phyloP scores from a whole-genome alignment of 2,329 filamentous ascomycete species.

The Exserohilum rostratum region DNA sequence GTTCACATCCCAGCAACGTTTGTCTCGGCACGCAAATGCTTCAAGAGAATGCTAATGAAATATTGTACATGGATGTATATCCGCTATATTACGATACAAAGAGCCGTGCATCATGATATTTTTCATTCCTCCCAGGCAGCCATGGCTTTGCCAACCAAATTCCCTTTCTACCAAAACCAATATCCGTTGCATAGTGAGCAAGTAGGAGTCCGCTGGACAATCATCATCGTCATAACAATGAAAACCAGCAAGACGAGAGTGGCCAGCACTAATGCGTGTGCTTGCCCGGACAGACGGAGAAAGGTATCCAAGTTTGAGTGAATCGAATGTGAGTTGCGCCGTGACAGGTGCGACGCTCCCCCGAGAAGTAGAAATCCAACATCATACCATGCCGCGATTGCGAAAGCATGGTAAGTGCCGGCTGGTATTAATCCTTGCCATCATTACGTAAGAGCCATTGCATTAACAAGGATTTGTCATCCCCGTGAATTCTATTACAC shows the following conservation, averaged over 20 bases:
- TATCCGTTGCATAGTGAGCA: neutral
- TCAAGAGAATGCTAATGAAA: neutral
- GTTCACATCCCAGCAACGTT: too few species aligned
- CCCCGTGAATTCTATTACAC: conserved; percentile 23
- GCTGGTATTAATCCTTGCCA: conserved; percentile 16
- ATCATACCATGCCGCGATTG: neutral
- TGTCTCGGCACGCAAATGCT: too few species aligned
- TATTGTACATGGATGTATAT: neutral
- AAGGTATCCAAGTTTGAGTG: conserved; percentile 14
- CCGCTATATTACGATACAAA: neutral
- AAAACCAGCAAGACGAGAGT: conserved; percentile 4
- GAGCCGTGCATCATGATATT: neutral
- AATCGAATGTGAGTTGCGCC: neutral
- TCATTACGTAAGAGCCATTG: neutral
- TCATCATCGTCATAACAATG: conserved; percentile 19
- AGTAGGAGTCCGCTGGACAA: neutral
- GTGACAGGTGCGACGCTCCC: neutral
- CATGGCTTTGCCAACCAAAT: neutral
- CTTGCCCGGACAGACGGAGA: conserved; percentile 6
- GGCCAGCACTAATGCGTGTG: conserved; percentile 4
- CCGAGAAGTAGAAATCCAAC: neutral
- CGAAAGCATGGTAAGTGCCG: conserved; percentile 17
- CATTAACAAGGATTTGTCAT: conserved; percentile 2
- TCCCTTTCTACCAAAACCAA: neutral
- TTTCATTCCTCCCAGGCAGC: neutral